These are phyloP conservation scores for Cladosporium colombiae DNA, from an alignment of 2,329 filamentous ascomycete genomes.

Conservation along the genomic window DNA sequence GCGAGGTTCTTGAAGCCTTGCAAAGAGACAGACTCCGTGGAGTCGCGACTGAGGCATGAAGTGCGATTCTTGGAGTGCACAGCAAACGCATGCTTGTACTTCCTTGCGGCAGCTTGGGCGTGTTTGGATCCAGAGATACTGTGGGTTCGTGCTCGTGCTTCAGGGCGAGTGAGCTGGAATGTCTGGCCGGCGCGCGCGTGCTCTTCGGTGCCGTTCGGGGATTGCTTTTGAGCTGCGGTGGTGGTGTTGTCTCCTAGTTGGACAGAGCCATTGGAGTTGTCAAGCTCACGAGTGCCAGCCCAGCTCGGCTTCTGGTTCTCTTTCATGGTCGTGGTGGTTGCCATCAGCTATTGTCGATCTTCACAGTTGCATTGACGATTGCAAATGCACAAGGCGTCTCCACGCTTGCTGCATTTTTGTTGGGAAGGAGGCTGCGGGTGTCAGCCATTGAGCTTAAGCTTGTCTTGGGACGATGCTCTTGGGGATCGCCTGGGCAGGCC, in stretches of 20 bases:
- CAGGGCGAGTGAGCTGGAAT: not conserved
- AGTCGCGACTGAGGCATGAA: constrained; percentile 85
- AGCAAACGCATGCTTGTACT: constrained; percentile 90
- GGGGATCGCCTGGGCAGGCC: not conserved
- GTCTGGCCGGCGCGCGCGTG: not conserved
- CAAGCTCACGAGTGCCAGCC: not conserved
- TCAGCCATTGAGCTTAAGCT: constrained; percentile 18
- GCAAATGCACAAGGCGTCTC: not conserved
- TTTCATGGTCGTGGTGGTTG: constrained; percentile 10
- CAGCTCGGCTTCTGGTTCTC: constrained; percentile 18
- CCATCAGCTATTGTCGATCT: not conserved
- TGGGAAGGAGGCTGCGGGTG: not conserved
- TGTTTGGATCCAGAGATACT: constrained; percentile 19
- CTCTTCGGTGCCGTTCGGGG: not conserved
- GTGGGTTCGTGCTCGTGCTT: not conserved
- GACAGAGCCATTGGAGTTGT: constrained; percentile 8
- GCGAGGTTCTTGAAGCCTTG: constrained; percentile 89
- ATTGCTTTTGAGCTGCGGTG: not conserved
- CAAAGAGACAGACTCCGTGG: constrained; percentile 51
- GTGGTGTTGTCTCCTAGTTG: not conserved
- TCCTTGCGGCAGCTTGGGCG: constrained; percentile 45
- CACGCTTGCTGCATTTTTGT: constrained; percentile 14
- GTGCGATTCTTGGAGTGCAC: constrained; percentile 72
- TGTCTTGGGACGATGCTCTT: not conserved
- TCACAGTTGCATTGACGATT: not conserved